phyloP scores from a whole-genome alignment of 169 alveolate genomes.

The Plasmodium inui region DNA sequence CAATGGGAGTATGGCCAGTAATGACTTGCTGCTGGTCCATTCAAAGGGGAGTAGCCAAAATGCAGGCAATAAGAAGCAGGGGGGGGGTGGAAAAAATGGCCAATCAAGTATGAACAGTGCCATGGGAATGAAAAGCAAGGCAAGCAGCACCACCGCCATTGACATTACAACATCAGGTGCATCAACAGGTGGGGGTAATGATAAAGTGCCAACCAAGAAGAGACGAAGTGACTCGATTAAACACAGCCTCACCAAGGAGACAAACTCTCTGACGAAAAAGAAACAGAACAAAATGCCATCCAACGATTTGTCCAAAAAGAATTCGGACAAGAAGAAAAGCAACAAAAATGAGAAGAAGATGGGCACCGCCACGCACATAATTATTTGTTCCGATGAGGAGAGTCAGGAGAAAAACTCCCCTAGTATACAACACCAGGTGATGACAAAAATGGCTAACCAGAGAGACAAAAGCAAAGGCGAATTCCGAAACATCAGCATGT shows the following conservation, averaged over 20 bases:
- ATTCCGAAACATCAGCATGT: constrained; percentile 9
- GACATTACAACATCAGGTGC: neutral
- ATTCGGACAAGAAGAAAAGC: constrained; percentile 14
- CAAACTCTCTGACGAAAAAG: constrained; percentile 5
- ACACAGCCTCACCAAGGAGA: neutral
- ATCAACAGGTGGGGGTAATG: neutral
- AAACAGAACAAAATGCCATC: neutral
- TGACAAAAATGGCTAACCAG: neutral
- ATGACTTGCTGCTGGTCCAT: neutral
- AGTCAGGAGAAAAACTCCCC: neutral
- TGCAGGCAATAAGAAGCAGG: constrained; percentile 22
- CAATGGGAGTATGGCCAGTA: neutral
- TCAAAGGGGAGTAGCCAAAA: neutral
- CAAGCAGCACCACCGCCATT: neutral
- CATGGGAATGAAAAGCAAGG: neutral
- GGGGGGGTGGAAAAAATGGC: neutral
- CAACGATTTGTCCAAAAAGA: neutral
- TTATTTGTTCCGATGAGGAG: constrained; percentile 40
- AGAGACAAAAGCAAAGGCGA: neutral
- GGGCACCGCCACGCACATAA: neutral
- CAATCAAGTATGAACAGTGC: neutral
- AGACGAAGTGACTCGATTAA: constrained; percentile 7
- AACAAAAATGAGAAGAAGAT: constrained; percentile 7
- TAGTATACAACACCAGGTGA: neutral
- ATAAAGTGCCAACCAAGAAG: neutral